Conservation (phyloP, 192 early-diverging fungal genomes). For the Thamnidium elegans region DNA sequence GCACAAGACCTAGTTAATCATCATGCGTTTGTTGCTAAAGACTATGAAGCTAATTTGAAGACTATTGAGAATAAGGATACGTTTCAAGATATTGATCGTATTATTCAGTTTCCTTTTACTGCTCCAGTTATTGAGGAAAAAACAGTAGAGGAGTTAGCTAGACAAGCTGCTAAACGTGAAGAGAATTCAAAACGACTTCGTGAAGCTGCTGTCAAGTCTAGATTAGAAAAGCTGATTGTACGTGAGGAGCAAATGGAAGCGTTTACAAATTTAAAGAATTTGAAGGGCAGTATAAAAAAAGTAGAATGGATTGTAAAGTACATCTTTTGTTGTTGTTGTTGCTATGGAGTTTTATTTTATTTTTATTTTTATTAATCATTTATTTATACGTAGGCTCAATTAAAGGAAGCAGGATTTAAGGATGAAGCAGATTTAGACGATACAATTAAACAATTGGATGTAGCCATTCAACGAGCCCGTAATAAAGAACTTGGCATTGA, state of each 20-base stretch:
- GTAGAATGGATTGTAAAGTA: conserved; percentile 48
- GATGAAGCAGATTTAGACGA: conserved; percentile 72
- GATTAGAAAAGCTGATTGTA: conserved; percentile 72
- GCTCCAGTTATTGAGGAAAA: conserved; percentile 69
- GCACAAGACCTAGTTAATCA: conserved; percentile 70
- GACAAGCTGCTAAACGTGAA: conserved; percentile 60
- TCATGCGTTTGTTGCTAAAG: conserved; percentile 67
- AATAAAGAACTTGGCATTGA: conserved; percentile 83
- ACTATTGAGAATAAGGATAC: conserved; percentile 57
- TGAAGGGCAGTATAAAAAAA: conserved; percentile 38
- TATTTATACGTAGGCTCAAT: conserved; percentile 38
- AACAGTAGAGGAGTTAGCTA: conserved; percentile 74
- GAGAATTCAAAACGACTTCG: conserved; percentile 74
- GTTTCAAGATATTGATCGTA: conserved; percentile 61
- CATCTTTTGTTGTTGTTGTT: not conserved
- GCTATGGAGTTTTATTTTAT: not conserved
- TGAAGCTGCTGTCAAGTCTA: conserved; percentile 76
- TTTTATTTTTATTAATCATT: conserved; percentile 1
- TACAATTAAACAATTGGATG: conserved; percentile 66
- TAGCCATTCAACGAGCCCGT: conserved; percentile 63
- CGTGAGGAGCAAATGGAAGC: conserved; percentile 68
- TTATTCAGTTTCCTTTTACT: conserved; percentile 81
- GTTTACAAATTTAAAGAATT: conserved; percentile 49
- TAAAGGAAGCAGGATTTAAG: conserved; percentile 61
- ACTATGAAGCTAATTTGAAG: conserved; percentile 71